Evolutionary conservation across 2,329 filamentous ascomycete genomes (phyloP).

Genomic region (Neopestalotiopsis rosae): DNA sequence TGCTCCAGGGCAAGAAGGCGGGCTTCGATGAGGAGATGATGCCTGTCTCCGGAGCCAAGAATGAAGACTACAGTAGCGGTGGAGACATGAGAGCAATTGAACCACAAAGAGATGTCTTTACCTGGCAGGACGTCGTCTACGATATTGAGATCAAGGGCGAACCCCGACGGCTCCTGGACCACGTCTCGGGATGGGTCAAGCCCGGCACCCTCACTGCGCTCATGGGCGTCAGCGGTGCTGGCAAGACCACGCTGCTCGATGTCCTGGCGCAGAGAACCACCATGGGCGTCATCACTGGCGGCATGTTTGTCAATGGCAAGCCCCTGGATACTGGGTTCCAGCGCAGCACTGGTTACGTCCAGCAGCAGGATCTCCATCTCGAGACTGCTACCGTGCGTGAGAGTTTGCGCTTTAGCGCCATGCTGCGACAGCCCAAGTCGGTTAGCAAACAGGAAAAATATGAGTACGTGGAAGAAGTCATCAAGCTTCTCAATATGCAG

Average conservation of each 20-base stretch:
- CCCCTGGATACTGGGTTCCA: slow-evolving; percentile 69
- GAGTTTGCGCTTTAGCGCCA: slow-evolving; percentile 67
- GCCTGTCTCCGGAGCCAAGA: slow-evolving; percentile 12
- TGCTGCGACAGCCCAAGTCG: slow-evolving; percentile 66
- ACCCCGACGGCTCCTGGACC: slow-evolving; percentile 73
- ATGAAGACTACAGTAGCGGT: not conserved
- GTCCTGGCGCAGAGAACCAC: slow-evolving; percentile 72
- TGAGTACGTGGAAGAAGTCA: slow-evolving; percentile 70
- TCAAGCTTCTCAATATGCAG: slow-evolving; percentile 71
- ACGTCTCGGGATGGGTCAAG: slow-evolving; percentile 88
- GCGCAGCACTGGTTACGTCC: slow-evolving; percentile 71
- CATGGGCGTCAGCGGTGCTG: slow-evolving; percentile 74
- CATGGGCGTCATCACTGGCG: slow-evolving; percentile 73
- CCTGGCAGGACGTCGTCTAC: slow-evolving; percentile 79
- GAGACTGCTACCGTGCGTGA: slow-evolving; percentile 70
- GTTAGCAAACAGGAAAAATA: slow-evolving; percentile 66
- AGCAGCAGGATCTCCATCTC: slow-evolving; percentile 73
- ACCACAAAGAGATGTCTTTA: slow-evolving; percentile 63
- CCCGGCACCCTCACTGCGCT: slow-evolving; percentile 86
- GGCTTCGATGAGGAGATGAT: slow-evolving; percentile 36
- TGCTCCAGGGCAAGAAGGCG: slow-evolving; percentile 35
- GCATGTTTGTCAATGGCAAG: slow-evolving; percentile 71
- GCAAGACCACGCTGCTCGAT: slow-evolving; percentile 76
- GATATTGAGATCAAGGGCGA: slow-evolving; percentile 76
- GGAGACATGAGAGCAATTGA: slow-evolving; percentile 11